These are phyloP conservation scores for Plasmodiophora brassicae DNA, from an alignment of 208 protist genomes.

Conservation along the genomic window DNA sequence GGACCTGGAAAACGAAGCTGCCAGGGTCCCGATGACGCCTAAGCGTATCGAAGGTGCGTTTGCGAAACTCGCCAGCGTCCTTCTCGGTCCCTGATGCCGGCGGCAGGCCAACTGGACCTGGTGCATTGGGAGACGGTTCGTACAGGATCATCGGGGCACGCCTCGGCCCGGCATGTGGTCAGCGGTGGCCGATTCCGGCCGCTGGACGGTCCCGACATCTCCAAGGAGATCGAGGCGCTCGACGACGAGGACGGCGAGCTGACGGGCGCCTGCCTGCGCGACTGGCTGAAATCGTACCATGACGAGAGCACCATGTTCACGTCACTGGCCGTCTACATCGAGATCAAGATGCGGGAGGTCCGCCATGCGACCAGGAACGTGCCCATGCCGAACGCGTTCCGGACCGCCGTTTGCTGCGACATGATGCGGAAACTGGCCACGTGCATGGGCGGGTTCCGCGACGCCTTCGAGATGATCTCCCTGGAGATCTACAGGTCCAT, in stretches of 20 bases:
- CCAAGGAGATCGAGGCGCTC: neutral
- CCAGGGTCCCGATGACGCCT: no score
- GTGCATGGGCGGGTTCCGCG: neutral
- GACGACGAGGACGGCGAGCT: neutral
- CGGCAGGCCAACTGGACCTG: neutral
- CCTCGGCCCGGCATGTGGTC: neutral
- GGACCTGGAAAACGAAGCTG: no score
- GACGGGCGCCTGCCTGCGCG: neutral
- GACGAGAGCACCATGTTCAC: constrained; percentile 28
- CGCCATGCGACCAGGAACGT: neutral
- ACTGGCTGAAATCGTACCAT: neutral
- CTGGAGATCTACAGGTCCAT: neutral
- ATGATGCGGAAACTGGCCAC: constrained; percentile 1
- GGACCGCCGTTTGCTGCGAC: constrained; percentile 3
- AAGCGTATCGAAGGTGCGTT: neutral
- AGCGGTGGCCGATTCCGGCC: constrained; percentile 15
- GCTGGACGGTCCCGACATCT: neutral
- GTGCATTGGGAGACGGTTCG: neutral
- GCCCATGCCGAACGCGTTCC: neutral
- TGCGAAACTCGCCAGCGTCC: neutral
- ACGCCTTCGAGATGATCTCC: neutral
- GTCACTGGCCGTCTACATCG: constrained; percentile 10
- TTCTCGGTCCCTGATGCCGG: neutral
- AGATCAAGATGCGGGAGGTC: neutral
- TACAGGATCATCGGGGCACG: neutral